Base-by-base conservation (phyloP, 1,284 basidiomycete species). In the Kwoniella shivajii region DNA sequence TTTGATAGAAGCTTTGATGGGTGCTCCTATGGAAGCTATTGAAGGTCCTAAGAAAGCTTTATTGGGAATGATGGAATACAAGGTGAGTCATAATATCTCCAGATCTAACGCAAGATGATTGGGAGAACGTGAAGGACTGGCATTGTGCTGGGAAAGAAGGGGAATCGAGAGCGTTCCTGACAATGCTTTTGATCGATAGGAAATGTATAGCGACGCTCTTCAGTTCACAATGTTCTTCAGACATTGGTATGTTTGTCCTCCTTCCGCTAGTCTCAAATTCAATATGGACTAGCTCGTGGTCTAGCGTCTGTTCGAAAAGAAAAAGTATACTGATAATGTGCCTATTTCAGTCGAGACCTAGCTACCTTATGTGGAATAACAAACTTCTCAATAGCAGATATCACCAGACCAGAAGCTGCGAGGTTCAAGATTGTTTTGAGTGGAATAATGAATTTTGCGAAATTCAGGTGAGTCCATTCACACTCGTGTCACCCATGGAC, bases 371-470 rank as follows among this genome's bases (percentile, higher is more conserved):
- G 90, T n/a, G 83, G 86, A 56, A 83, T 92, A 45, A 82, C 85
- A 59, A 85, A 88, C 72, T 93, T 94, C 74, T 86, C 82, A 60
- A 80, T 88, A 48, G 83, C 82, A 60, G 92, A 95, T 66, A 74
- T 95, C 9, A 81, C 82, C 46, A 81, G 82, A 44, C 92, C 92
- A 1, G 87, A 89, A 26, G 79, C 85, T 20, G 82, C 85, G 31
- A 84, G 91, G 24, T 88, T 90, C 0, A 80, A 86, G 14, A 81
- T 83, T 46, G 81, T 89, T 41, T 82, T 96, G 56, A 90, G 89
- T 37, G 92, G 88, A 0, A 88, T 96, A 61, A 88, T 94, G 80
- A 96, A 96, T 78, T 92, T 93, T 75, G 85, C 91, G 72, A 91
- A 91, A 76, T 95, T 94, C 74, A 86, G 85, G 27, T 66, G 51